Base-by-base conservation (phyloP, 2,329 filamentous ascomycete species). In the Alternaria brassicicola region DNA sequence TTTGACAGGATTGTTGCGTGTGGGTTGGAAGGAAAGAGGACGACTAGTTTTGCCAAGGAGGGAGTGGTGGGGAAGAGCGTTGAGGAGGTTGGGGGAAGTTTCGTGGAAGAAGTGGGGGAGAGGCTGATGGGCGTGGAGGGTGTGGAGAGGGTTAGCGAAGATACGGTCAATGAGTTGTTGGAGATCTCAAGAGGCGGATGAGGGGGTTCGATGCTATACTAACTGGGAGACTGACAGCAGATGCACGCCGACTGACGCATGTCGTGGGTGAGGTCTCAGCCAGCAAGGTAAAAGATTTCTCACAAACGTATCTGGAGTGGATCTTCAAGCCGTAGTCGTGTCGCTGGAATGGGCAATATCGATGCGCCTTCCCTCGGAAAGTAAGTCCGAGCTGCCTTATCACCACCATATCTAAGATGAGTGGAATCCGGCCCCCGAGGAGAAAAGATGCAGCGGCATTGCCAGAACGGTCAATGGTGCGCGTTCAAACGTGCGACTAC, bases 1-100 rank as follows among this genome's bases (percentile, higher is more conserved):
- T 89, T 86, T 70, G 81, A 84, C 23, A 84, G 93, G 61, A 96
- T 98, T 75, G 88, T 93, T n/a, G 90, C 93, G 13, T 98, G 94
- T 81, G 95, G 95, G 0, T 78, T 98, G 36, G 87, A 89, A 61
- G 93, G 90, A 23, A 91, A 90, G 79, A 82, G 84, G 59, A 89
- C 91, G 52, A 96, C 92, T n/a, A 93, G 86, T 74, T 83, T 97
- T 57, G 80, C 82, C 63, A 81, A 79, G 36, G 84, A 90, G 75
- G 79, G 80, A 0, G 76, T 79, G 5, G 41, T 48, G 10, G 76
- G 69, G 1, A 62, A 63, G 31, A 66, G 58, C 26, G 77, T 82
- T 3, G 74, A 77, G 48, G 69, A 74, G 36, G 80, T 80, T 13
- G 80, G 72, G 12, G 59, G 59, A 3, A 65, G 64, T 4, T 82